Evolutionary conservation across 2,329 filamentous ascomycete species (phyloP), one percentile per base, ranked within the genome.

Genomic region (Curvularia verruculosa): DNA sequence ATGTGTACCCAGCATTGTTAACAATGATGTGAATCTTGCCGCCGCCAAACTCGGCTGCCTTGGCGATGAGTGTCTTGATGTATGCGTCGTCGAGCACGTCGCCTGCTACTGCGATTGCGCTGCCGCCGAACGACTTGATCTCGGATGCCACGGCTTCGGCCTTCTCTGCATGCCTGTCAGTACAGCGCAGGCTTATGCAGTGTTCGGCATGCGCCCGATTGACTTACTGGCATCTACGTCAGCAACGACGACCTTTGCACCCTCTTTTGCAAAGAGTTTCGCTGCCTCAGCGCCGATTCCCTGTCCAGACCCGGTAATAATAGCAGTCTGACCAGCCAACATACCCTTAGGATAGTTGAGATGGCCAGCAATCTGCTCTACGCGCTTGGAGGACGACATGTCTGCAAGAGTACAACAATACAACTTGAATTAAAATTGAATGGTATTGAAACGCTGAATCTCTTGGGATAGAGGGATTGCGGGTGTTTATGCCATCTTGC

Each of bases 1-100:
- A 96, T 0, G 92, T 96, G 78, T 91, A 96, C 40, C 91, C 92
- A 0, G 92, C 92, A 75, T 96, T 96, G 78, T 96, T 96, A 58
- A 96, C 90, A 54, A 96, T 89, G 73, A 95, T 89, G 76, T 96
- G 89, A 61, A 96, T 92, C 82, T 96, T 96, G 70, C 91, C 92
- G 63, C 84, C 81, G 56, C 92, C 92, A 72, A 96, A 96, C 46
- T 88, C 88, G 1, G 90, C 92, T 0, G 91, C 84, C 70, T 87
- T 85, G 72, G 87, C 82, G 24, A 96, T 86, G n/a, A 96, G 84
- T 9, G 82, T 79, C 58, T 86, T 82, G 72, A 93, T 83, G 77
- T 95, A 94, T 19, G 81, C 79, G 45, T 85, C 81, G 72, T 91
- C 84, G 21, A 92, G 83, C 72, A 96, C 85, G 71, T 96, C 91